Evolutionary conservation across 2,329 filamentous ascomycete species (phyloP), one percentile per base, ranked within the genome.

Genomic region (Penicillium nordicum): DNA sequence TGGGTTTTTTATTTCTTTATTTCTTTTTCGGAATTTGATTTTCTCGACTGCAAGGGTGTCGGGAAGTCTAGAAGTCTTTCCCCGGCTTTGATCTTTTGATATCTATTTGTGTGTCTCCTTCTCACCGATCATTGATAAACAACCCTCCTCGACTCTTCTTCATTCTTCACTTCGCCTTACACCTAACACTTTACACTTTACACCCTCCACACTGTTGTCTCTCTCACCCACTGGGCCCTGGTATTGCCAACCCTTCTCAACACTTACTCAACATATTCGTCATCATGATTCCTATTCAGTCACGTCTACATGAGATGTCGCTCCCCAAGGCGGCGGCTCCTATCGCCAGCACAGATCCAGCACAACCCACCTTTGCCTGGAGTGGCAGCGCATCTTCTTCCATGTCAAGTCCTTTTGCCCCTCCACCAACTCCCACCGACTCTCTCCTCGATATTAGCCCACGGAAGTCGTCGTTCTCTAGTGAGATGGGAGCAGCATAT

Each of bases 391-490:
- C 63, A 38, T 70, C 68, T 40, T 72, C 70, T 12, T 67, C 64
- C 34, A 65, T 66, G 44, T 67, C 67, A 11, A 68, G 63, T 42
- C 73, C 73, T 18, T 70, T 72, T 21, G 72, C 74, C 18, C 74
- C 74, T 21, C 73, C 74, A 32, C 72, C 74, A 14, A 72, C 73
- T 25, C 72, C 72, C 11, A 71, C 60, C 60, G 70, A 76, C 60
- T 68, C 69, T 18, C 62, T 76, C 2, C 69, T 74, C 45, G 74
- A 76, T 53, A 76, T 76, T 61, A 68, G 67, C 36, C 74, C 74
- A 10, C 73, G 73, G 68, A 76, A 76, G 60, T 73, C 70, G 9
- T 76, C 73, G 36, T 77, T 76, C 67, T 76, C 74, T 25, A 69
- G 64, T 27, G 63, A 69, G 34, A 69, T 73, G 67, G 74, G 69